Evolutionary conservation across 257 asterid genomes (phyloP), one percentile per base, ranked within the genome.

Genomic region (Solanum neorickii): DNA sequence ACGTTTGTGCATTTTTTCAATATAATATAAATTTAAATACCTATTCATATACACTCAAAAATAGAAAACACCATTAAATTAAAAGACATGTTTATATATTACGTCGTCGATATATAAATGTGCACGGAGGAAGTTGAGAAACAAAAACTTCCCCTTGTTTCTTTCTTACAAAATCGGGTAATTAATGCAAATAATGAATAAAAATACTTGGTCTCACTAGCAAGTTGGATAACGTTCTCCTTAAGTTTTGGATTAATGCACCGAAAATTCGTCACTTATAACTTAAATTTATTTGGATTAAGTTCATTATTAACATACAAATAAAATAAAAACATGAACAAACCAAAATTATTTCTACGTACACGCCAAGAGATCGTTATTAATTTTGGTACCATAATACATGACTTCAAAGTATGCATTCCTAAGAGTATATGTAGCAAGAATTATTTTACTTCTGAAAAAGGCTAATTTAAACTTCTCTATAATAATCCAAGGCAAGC

Each of bases 21-120:
- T 52, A 16, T 16, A 52, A 49, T 49, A 6, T 3, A 15, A 49
- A 0, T 1, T 16, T 49, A 49, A 5, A 0, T 49, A 3, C 1
- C 21, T 15, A 2, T 3, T 49, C 16, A 0, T 49, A 49, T 0
- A 49, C 60, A 49, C 59, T 35, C 6, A 35, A 35, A 35, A 35
- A 35, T 35, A 35, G 1, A 35, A 5, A 5, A 35, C 0, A 35
- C 0, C 39, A 1, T 35, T 35, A 49, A 49, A 0, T 15, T 15
- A 49, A 49, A 49, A 15, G 1, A 15, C 0, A 6, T 49, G 0
- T 16, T 52, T 52, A 52, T 7, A 8, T 52, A 49, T 49, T 2
- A 15, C 15, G 59, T 0, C 20, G 20, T 0, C 20, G 20, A 47
- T 49, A 49, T 14, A 6, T 49, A 49, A 49, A 49, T 21, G 59